Conservation (phyloP, 805 yeast genomes). For the Saccharomyces mikatae region DNA sequence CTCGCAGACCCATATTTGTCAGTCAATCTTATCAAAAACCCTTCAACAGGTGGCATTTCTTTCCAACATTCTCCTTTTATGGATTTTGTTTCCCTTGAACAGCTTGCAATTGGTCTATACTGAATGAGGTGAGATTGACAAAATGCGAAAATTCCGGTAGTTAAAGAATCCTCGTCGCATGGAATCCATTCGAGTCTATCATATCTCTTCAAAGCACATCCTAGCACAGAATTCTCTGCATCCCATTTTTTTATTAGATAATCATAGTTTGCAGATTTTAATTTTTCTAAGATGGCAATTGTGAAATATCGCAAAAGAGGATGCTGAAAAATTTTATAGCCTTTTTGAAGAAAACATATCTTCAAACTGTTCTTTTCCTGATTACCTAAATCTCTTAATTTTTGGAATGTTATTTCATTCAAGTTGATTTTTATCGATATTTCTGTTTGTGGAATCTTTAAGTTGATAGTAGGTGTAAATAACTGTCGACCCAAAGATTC, state of each 20-base stretch:
- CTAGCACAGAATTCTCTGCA: slow-evolving; percentile 31
- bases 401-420: slow-evolving; percentile 5
- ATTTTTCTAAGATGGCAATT: slow-evolving; percentile 27
- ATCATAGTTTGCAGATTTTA: slow-evolving; percentile 23
- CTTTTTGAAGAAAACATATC: slow-evolving; percentile 12
- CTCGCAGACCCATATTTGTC: slow-evolving; percentile 40
- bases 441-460: slow-evolving; percentile 38
- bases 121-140: slow-evolving; percentile 49
- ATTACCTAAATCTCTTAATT: slow-evolving; percentile 6
- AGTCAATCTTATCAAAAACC: slow-evolving; percentile 57
- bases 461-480: slow-evolving; percentile 17
- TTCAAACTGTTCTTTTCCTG: slow-evolving; percentile 10
- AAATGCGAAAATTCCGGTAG: slow-evolving; percentile 39
- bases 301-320: slow-evolving; percentile 23
- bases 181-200: slow-evolving; percentile 70
- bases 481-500: slow-evolving; percentile 34
- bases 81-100: slow-evolving; percentile 27
- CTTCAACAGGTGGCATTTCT: slow-evolving; percentile 78
- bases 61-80: slow-evolving; percentile 17
- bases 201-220: slow-evolving; percentile 56
- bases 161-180: slow-evolving; percentile 36
- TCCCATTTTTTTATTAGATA: slow-evolving; percentile 22
- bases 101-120: slow-evolving; percentile 41
- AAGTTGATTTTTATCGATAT: slow-evolving; percentile 23
- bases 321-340: slow-evolving; percentile 16